Base-by-base conservation (phyloP, 148 eudicot genomes). In the Chenopodium berlandieri region DNA sequence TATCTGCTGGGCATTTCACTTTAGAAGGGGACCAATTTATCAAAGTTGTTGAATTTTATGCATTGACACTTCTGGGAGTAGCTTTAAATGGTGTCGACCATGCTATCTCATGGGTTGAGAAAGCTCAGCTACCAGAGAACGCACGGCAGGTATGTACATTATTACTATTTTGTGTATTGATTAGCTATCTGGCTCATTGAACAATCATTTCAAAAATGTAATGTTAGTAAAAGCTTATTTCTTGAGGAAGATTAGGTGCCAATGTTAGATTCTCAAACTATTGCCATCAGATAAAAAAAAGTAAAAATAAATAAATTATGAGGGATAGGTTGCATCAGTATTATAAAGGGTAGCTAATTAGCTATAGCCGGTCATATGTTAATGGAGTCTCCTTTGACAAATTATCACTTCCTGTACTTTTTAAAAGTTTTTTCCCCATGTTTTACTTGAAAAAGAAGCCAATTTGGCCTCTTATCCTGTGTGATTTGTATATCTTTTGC, bases 81-180 rank as follows among this genome's bases (percentile, higher is more conserved):
- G 82, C 82, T 86, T 67, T 86, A 69, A 85, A 83, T 30, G 88
- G 90, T 65, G 74, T 78, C 64, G 90, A 87, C 78, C 80, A 69
- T 85, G 97, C 98, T 81, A 81, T 91, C 60, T 84, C 82, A 64
- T 96, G 99, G 99, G 89, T 94, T 75, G 97, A 96, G 82, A 90
- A 91, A 81, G 98, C 98, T 22, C 78, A 87, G 37, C 79, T 96
- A 78, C 97, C 99, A 6, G 94, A 86, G 81, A 90, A 87, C 82
- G 89, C 84, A 78, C 88, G 90, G 4, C 99, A 95, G 99, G 99
- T 95, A 82, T 82, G 71, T 27, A 73, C 75, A 47, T 64, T 50
- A 64, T 64, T 65, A 23, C 14, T 46, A 47, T 52, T 62, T 75
- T 66, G 71, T 80, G 9, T 37, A 37, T 13, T n/a, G 60, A 23